phyloP scores from a whole-genome alignment of 1,139 yeast genomes.

The Zygosaccharomyces pseudobailii region DNA sequence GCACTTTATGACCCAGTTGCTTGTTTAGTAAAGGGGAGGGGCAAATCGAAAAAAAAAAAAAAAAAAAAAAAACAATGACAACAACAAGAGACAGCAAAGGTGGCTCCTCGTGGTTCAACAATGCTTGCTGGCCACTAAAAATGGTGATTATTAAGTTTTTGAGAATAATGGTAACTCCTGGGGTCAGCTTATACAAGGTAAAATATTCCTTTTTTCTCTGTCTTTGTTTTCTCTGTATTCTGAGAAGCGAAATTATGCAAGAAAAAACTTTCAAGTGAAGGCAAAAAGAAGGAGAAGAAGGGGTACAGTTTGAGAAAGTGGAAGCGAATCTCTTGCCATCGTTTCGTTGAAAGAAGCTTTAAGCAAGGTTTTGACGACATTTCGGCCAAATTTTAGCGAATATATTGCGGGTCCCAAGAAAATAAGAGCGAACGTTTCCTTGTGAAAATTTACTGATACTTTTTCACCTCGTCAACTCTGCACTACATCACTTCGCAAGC shows the following conservation, averaged over 20 bases:
- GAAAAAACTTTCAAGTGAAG: not conserved
- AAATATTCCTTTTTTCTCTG: not conserved
- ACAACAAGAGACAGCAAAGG: not conserved
- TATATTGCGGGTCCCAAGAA: too few species aligned
- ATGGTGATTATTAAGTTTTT: not conserved
- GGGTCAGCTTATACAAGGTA: not conserved
- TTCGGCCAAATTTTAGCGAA: too few species aligned
- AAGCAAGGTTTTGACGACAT: not conserved
- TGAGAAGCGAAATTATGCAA: slow-evolving; percentile 1
- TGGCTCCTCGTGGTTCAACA: not conserved
- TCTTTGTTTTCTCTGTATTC: not conserved
- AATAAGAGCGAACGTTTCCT: too few species aligned
- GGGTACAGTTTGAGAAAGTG: slow-evolving; percentile 11
- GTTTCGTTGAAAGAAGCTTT: not conserved
- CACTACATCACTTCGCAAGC: too few species aligned
- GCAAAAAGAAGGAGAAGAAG: slow-evolving; percentile 3
- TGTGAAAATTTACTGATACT: too few species aligned
- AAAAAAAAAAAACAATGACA: not conserved
- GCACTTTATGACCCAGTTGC: not conserved
- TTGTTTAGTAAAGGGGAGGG: not conserved
- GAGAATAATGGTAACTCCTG: not conserved
- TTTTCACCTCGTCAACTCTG: too few species aligned
- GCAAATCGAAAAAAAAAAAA: not conserved
- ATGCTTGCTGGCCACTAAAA: too few species aligned
- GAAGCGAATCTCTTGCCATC: not conserved